A percentile compares a stretch with the other conserved stretches of the same genome.
These are phyloP conservation scores for Hysterangium stoloniferum DNA, from an alignment of 768 basidiomycete genomes.

Conservation along the genomic window DNA sequence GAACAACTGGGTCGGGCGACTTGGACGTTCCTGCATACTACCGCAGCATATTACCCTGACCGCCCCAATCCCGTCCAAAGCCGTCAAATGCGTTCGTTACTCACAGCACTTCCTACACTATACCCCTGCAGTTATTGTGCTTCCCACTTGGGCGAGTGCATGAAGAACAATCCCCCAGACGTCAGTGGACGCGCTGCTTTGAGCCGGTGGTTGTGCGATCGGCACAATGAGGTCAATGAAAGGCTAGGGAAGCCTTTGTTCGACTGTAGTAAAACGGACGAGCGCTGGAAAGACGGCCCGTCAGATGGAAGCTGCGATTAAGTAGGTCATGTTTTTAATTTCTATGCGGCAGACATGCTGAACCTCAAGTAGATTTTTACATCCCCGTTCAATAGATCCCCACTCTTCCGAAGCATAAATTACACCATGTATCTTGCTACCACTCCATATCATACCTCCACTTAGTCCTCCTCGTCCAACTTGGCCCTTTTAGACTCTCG, in stretches of 20 bases:
- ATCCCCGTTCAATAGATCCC: no score
- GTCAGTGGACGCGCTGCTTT: conserved; percentile 62
- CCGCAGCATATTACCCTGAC: conserved; percentile 94
- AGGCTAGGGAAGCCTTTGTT: conserved; percentile 78
- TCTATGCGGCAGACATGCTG: no score
- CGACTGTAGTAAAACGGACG: conserved; percentile 74
- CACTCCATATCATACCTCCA: neutral
- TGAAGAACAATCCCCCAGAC: conserved; percentile 63
- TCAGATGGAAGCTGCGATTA: conserved; percentile 83
- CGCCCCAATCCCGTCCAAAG: conserved; percentile 67
- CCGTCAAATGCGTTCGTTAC: conserved; percentile 73
- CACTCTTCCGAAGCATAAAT: no score
- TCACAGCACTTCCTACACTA: conserved; percentile 68
- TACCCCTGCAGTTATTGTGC: conserved; percentile 91
- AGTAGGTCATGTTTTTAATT: no score
- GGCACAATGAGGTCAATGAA: conserved; percentile 90
- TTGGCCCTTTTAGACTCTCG: conserved; percentile 6
- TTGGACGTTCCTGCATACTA: conserved; percentile 94
- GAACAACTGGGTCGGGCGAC: conserved; percentile 87
- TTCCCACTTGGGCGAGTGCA: conserved; percentile 65
- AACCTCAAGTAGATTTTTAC: no score
- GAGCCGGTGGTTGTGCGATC: conserved; percentile 81
- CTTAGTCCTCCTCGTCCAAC: neutral
- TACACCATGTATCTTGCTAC: neutral
- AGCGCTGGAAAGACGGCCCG: conserved; percentile 91